These are phyloP conservation scores for Rubia balearica DNA, from an alignment of 305 asterid genomes.

Conservation along the genomic window DNA sequence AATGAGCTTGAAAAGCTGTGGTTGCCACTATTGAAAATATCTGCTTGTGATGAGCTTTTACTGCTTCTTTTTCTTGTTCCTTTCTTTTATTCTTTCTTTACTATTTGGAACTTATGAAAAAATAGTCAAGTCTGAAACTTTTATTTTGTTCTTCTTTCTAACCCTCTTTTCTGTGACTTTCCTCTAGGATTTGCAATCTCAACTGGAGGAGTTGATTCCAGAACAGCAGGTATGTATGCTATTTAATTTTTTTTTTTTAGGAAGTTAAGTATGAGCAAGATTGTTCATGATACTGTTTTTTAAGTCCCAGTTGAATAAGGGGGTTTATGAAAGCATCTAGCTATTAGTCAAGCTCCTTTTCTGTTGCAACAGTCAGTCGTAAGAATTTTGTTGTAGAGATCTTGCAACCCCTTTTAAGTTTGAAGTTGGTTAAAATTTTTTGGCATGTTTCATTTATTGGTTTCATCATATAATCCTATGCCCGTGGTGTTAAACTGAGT, in stretches of 20 bases:
- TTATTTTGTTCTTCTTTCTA: neutral
- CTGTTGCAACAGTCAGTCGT: neutral
- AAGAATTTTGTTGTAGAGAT: neutral
- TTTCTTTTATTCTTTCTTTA: neutral
- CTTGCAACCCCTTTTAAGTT: neutral
- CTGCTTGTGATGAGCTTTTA: neutral
- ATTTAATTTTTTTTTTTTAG: neutral
- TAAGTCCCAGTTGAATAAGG: neutral
- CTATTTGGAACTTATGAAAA: neutral
- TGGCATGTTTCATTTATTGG: neutral
- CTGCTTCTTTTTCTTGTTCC: neutral
- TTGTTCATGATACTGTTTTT: neutral
- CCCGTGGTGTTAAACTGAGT: neutral
- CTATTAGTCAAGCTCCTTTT: too few species aligned
- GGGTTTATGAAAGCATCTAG: neutral
- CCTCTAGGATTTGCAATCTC: slow-evolving; percentile 62
- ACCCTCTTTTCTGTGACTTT: slow-evolving; percentile 12
- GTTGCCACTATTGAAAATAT: neutral
- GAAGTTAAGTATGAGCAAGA: neutral
- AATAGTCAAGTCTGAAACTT: neutral
- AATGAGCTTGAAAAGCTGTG: too few species aligned
- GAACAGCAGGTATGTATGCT: slow-evolving; percentile 53
- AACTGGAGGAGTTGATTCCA: slow-evolving; percentile 81
- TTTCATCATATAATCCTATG: too few species aligned
- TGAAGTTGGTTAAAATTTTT: neutral